These are phyloP conservation scores for Neckera pumila DNA, from an alignment of 225 moss, liverwort and hornwort species.

Conservation along the genomic window DNA sequence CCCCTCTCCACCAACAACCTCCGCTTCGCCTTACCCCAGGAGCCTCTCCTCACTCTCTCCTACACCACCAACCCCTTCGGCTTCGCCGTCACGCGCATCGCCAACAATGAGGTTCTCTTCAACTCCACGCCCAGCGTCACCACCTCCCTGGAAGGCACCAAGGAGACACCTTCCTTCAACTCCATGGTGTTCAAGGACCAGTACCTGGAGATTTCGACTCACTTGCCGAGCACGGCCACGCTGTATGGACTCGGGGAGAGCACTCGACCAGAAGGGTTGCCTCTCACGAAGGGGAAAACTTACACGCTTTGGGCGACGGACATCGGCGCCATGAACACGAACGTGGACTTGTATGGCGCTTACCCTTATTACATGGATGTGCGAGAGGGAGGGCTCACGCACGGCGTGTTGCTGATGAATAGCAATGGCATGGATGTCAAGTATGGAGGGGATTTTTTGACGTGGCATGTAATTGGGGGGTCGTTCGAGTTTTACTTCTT, in stretches of 20 bases:
- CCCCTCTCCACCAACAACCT: not conserved
- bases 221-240: conserved; percentile 42
- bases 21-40: conserved; percentile 5
- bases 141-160: not conserved
- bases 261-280: conserved; percentile 70
- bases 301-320: conserved; percentile 82
- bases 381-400: conserved; percentile 50
- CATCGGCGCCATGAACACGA: conserved; percentile 42
- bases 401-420: conserved; percentile 77
- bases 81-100: conserved; percentile 58
- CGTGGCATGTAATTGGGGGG: conserved; percentile 70
- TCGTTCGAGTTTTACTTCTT: conserved; percentile 81
- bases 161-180: conserved; percentile 13
- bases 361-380: conserved; percentile 84
- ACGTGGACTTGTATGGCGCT: conserved; percentile 76
- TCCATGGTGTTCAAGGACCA: conserved; percentile 91
- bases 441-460: conserved; percentile 37
- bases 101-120: conserved; percentile 80
- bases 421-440: conserved; percentile 95
- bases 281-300: conserved; percentile 47
- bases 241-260: conserved; percentile 84
- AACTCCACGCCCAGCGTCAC: conserved; percentile 52
- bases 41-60: conserved; percentile 31
- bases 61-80: conserved; percentile 77
- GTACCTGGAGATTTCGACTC: conserved; percentile 80